Evolutionary conservation across 305 asterid species (phyloP), one percentile per base, ranked within the genome.

Genomic region (Fraxinus paxiana): DNA sequence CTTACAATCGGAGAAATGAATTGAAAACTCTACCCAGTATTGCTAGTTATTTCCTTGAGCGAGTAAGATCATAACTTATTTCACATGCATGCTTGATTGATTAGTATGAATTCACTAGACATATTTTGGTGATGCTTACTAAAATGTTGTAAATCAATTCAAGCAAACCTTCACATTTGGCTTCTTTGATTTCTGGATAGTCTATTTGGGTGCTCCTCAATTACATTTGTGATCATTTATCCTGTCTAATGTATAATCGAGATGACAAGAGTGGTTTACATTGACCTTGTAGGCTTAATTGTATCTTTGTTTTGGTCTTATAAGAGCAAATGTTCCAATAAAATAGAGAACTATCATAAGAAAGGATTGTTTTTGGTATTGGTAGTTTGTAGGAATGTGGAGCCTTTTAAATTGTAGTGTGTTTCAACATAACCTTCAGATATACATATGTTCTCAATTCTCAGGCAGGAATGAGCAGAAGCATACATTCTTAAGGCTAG

Each of bases 11-110:
- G 77, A 90, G 97, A 87, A 86, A 83, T 84, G 99, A 96, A 89
- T 82, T 93, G 90, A 91, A 89, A 87, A 85, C 83, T 81, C 95
- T 96, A 69, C 98, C 97, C 31, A 82, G 89, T 86, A 83, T 91
- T 84, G 93, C 99, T 28, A 87, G 91, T 88, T 96, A 96, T 87
- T 96, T 96, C 88, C 86, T 96, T 41, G 99, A 96, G 88, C 90
- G 93, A 96, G 99, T 91, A 90, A 93, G 89, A 86, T 81, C 54
- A 79, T 77, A 48, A 9, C 79, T 24, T 35, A 34, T 74, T 6
- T 37, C 51, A 70, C 69, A 28, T 71, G 46, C 70, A 71, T 56
- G 26, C 67, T 81, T 80, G 30, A 71, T 82, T 77, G 63, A 48
- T 77, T 79, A 28, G 37, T 13, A 67, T 59, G 69, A 59, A 59